Conservation (phyloP, 257 asterid genomes). For the Solanum lycopersicoides region DNA sequence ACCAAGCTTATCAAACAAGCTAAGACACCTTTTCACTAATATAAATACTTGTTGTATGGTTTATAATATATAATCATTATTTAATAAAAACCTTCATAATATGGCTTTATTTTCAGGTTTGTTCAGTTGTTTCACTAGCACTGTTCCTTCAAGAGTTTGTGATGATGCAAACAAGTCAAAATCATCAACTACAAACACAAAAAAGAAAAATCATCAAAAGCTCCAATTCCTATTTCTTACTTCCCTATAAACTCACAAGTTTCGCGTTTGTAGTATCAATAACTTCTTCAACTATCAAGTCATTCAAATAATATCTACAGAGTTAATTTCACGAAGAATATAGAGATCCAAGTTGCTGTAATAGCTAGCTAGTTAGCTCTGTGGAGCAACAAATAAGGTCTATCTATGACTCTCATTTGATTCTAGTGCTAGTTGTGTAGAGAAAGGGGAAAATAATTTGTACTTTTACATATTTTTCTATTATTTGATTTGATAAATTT, state of each 20-base stretch:
- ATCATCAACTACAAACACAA: background rate
- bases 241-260: conserved; percentile 26
- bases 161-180: background rate
- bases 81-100: too few relatives aligned
- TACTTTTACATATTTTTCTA: background rate
- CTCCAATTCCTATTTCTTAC: conserved; percentile 17
- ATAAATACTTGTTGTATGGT: background rate
- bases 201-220: background rate
- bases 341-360: background rate
- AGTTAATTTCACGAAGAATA: background rate
- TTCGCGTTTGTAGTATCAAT: conserved; percentile 8
- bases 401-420: background rate
- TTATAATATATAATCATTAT: background rate
- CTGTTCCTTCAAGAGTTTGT: background rate
- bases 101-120: conserved; percentile 4
- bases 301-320: background rate
- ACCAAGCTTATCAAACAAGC: background rate
- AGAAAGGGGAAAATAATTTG: background rate
- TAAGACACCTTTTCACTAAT: background rate
- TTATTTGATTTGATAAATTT: background rate
- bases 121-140: conserved; percentile 3
- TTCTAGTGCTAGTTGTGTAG: background rate
- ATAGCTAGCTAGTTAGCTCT: background rate
- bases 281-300: background rate
- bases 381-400: background rate